Percentiles rank a stretch among this genome's conserved stretches.
Conservation (phyloP, 139 green algal species). For the Coelastrella sp. region DNA sequence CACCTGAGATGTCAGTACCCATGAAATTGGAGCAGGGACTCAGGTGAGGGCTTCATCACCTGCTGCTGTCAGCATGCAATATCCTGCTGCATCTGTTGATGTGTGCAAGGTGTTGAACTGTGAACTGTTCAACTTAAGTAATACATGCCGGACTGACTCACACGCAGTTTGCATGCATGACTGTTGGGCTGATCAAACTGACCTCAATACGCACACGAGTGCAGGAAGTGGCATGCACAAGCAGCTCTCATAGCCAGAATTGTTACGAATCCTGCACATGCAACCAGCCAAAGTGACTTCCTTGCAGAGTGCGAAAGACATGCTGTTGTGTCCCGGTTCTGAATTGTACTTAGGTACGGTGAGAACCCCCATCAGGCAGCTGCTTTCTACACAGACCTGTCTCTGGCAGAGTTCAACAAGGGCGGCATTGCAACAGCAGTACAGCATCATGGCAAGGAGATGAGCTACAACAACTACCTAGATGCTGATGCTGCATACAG, state of each 20-base stretch:
- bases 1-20: conserved; percentile 86
- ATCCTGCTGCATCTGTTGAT: too few relatives aligned
- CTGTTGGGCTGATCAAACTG: too few relatives aligned
- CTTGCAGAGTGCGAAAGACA: too few relatives aligned
- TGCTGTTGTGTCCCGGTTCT: neutral
- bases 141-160: too few relatives aligned
- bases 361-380: conserved; percentile 98
- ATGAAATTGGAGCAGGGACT: conserved; percentile 85
- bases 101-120: too few relatives aligned
- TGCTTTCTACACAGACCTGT: conserved; percentile 96
- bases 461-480: conserved; percentile 99
- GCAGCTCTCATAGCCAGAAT: too few relatives aligned
- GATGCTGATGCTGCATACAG: conserved; percentile 85
- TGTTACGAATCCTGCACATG: too few relatives aligned
- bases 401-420: conserved; percentile 80
- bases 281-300: too few relatives aligned
- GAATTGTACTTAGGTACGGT: conserved; percentile 69
- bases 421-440: conserved; percentile 90
- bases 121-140: too few relatives aligned
- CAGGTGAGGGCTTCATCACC: conserved; percentile 1
- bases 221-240: too few relatives aligned
- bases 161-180: too few relatives aligned
- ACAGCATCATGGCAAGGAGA: conserved; percentile 99
- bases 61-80: neutral
- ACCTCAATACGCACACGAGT: too few relatives aligned